These are phyloP conservation scores for Heliocybe sulcata DNA, from an alignment of 1,284 basidiomycete genomes.

Conservation along the genomic window DNA sequence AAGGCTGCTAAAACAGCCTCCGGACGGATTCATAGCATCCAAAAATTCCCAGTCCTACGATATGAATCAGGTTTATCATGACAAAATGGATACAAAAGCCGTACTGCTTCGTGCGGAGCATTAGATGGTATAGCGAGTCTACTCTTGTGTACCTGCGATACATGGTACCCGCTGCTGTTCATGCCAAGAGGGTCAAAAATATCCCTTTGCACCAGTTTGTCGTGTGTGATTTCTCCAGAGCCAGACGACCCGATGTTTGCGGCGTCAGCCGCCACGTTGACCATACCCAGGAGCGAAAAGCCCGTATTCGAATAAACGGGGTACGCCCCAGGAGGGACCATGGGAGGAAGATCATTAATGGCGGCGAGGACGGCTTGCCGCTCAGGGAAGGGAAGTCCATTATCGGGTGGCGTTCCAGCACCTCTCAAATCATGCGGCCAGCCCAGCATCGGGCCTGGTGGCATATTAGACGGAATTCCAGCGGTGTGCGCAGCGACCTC, in stretches of 20 bases:
- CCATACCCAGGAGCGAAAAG: slow-evolving; percentile 1
- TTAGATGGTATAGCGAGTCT: background rate
- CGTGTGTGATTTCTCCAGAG: background rate
- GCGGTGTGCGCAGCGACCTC: background rate
- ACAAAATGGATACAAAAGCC: background rate
- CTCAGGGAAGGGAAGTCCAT: background rate
- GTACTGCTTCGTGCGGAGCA: background rate
- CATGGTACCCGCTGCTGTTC: background rate
- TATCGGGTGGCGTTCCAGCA: slow-evolving; percentile 1
- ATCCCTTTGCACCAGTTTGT: slow-evolving; percentile 24
- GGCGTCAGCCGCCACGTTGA: background rate
- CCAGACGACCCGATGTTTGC: background rate
- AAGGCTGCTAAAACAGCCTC: background rate
- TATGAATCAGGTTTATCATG: background rate
- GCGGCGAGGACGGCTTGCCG: background rate
- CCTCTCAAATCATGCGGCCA: background rate
- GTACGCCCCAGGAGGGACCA: background rate
- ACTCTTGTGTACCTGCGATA: background rate
- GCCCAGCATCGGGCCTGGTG: background rate
- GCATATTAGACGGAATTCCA: background rate
- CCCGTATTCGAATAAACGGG: slow-evolving; percentile 1
- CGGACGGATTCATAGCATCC: slow-evolving; percentile 2
- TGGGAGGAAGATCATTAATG: background rate
- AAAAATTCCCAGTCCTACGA: slow-evolving; percentile 1
- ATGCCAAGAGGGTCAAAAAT: slow-evolving; percentile 14